Percentiles rank a stretch among this genome's conserved stretches.
phyloP scores from a whole-genome alignment of 768 basidiomycete species.

The Scleroderma citrinum region DNA sequence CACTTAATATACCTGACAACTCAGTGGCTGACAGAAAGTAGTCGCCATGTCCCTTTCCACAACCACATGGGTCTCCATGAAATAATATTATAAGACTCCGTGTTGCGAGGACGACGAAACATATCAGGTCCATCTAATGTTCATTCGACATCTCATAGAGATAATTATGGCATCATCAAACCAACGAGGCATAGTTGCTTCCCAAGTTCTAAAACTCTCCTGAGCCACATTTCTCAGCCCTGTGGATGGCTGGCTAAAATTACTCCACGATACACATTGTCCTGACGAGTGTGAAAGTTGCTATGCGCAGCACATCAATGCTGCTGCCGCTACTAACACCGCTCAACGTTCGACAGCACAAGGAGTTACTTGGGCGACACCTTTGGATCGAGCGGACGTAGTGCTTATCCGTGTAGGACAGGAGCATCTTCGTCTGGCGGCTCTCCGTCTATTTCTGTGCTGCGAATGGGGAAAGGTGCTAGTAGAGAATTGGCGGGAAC shows the following conservation, averaged over 20 bases:
- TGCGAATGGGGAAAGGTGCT: too few species aligned
- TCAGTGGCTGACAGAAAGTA: neutral
- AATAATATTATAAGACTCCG: neutral
- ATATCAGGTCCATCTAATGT: neutral
- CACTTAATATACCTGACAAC: neutral
- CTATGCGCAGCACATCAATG: neutral
- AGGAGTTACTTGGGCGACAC: too few species aligned
- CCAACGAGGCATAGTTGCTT: neutral
- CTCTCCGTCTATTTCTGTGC: too few species aligned
- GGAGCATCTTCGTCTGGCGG: too few species aligned
- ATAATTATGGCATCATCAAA: neutral
- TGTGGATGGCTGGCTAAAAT: too few species aligned
- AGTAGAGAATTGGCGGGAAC: too few species aligned
- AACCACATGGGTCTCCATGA: neutral
- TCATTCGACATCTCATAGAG: neutral
- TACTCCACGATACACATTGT: too few species aligned
- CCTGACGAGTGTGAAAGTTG: neutral
- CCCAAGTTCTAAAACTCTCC: neutral
- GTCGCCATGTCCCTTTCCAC: neutral
- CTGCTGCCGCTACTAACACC: too few species aligned
- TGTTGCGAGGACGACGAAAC: neutral
- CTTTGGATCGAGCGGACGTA: too few species aligned
- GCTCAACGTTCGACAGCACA: too few species aligned
- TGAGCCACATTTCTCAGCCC: neutral
- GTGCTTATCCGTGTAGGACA: too few species aligned